phyloP scores from a whole-genome alignment of 1,284 basidiomycete species.

The Puccinia novopanici region DNA sequence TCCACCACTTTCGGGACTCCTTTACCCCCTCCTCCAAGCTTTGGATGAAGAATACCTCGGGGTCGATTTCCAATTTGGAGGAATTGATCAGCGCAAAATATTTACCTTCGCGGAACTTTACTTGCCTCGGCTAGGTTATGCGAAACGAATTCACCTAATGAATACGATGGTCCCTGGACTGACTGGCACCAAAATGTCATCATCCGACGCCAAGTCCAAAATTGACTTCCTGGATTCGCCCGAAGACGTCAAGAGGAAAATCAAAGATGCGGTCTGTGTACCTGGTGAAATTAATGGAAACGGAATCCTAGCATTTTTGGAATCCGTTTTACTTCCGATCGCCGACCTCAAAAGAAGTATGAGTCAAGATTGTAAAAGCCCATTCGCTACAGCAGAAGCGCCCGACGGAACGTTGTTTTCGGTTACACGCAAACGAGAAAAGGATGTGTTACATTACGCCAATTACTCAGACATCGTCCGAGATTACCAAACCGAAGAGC shows the following conservation, averaged over 20 bases:
- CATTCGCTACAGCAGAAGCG: constrained; percentile 26
- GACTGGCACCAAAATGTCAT: constrained; percentile 95
- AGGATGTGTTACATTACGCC: constrained; percentile 47
- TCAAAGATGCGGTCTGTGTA: constrained; percentile 89
- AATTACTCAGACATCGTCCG: constrained; percentile 16
- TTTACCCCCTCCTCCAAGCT: constrained; percentile 95
- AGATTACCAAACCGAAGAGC: constrained; percentile 52
- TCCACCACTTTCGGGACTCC: constrained; percentile 82
- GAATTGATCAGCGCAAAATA: constrained; percentile 98
- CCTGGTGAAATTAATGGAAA: constrained; percentile 89
- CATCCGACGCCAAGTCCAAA: constrained; percentile 93
- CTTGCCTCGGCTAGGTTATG: constrained; percentile 88
- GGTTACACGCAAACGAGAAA: constrained; percentile 61
- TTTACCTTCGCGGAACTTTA: constrained; percentile 96
- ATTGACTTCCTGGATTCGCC: constrained; percentile 95
- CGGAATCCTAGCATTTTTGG: constrained; percentile 84
- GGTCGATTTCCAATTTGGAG: constrained; percentile 97
- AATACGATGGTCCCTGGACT: constrained; percentile 97
- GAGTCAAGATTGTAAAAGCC: constrained; percentile 54
- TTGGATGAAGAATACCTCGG: constrained; percentile 96
- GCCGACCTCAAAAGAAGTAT: constrained; percentile 68
- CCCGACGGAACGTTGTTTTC: constrained; percentile 82
- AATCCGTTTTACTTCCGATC: constrained; percentile 86
- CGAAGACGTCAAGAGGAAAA: constrained; percentile 80
- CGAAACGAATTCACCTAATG: constrained; percentile 95